Conservation (phyloP, 2,329 filamentous ascomycete species). For the Aureobasidium sp. region DNA sequence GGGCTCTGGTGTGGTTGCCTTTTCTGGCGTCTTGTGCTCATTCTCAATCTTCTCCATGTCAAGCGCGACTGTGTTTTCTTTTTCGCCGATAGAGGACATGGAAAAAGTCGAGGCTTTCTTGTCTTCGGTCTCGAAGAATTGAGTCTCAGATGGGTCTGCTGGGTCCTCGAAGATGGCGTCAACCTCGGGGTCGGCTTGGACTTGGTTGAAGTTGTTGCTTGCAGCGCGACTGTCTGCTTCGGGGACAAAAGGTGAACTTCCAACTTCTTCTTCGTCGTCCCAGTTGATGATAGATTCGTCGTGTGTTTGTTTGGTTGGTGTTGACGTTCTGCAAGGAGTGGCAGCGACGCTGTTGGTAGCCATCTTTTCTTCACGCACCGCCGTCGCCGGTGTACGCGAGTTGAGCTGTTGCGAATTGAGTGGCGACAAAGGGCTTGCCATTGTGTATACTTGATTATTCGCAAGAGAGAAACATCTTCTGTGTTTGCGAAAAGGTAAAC, state of each 20-base stretch:
- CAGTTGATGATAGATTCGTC: constrained; percentile 25
- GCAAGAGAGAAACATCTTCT: neutral
- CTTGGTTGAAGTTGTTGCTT: constrained; percentile 19
- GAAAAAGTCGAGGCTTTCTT: neutral
- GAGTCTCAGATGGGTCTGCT: neutral
- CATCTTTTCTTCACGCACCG: constrained; percentile 5
- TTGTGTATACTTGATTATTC: neutral
- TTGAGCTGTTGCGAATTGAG: constrained; percentile 11
- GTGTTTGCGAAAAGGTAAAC: constrained; percentile 3
- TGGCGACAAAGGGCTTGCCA: constrained; percentile 17
- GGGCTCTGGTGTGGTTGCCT: constrained; percentile 13
- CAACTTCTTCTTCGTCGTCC: constrained; percentile 33
- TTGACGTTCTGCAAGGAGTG: constrained; percentile 4
- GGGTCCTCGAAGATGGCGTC: constrained; percentile 16
- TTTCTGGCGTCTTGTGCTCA: constrained; percentile 18
- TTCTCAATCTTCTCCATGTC: constrained; percentile 24
- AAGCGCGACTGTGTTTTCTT: constrained; percentile 7
- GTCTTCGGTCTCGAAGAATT: constrained; percentile 9
- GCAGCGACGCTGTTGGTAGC: neutral
- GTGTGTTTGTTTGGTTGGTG: constrained; percentile 12
- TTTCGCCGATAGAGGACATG: neutral
- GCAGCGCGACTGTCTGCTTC: constrained; percentile 32
- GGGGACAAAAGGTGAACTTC: constrained; percentile 44
- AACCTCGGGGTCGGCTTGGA: constrained; percentile 4
- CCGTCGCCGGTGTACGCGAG: constrained; percentile 1